phyloP scores from a whole-genome alignment of 768 basidiomycete genomes.

The Tremella fuciformis region DNA sequence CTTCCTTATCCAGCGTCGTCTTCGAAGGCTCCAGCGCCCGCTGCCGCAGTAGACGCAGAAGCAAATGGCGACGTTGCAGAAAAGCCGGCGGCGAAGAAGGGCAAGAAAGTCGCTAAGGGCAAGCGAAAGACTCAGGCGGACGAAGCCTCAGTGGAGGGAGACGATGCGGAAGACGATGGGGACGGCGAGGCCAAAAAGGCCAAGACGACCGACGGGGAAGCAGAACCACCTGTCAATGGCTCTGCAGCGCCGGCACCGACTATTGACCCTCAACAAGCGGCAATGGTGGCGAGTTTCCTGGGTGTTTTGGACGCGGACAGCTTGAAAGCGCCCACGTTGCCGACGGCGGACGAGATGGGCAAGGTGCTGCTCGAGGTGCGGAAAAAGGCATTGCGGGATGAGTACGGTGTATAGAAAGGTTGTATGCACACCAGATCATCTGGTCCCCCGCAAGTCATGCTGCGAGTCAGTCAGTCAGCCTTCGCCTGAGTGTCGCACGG shows the following conservation, averaged over 20 bases:
- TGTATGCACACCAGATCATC: too few relatives aligned
- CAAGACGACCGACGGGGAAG: slow-evolving; percentile 31
- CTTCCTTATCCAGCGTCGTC: slow-evolving; percentile 28
- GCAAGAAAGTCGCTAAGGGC: slow-evolving; percentile 1
- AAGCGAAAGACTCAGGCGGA: slow-evolving; percentile 19
- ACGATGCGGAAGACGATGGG: slow-evolving; percentile 31
- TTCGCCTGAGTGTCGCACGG: too few relatives aligned
- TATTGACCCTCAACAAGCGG: slow-evolving; percentile 11
- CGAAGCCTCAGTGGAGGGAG: slow-evolving; percentile 51
- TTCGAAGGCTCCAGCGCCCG: slow-evolving; percentile 36
- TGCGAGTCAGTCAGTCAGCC: too few relatives aligned
- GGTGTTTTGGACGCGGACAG: slow-evolving; percentile 71
- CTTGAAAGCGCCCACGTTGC: slow-evolving; percentile 71
- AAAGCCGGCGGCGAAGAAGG: slow-evolving; percentile 5
- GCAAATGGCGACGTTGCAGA: slow-evolving; percentile 7
- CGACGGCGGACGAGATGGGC: slow-evolving; percentile 75
- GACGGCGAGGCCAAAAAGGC: slow-evolving; percentile 47
- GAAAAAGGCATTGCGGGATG: slow-evolving; percentile 78
- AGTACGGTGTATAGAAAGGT: slow-evolving; percentile 59
- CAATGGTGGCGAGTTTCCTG: slow-evolving; percentile 54
- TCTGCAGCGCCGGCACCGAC: not conserved
- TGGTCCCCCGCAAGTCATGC: too few relatives aligned
- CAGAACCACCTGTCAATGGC: slow-evolving; percentile 53
- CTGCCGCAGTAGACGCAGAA: not conserved
- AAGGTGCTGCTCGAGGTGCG: slow-evolving; percentile 67